Conservation (phyloP, 176 grass and related monocot genomes). For the Saccharum spontaneum region DNA sequence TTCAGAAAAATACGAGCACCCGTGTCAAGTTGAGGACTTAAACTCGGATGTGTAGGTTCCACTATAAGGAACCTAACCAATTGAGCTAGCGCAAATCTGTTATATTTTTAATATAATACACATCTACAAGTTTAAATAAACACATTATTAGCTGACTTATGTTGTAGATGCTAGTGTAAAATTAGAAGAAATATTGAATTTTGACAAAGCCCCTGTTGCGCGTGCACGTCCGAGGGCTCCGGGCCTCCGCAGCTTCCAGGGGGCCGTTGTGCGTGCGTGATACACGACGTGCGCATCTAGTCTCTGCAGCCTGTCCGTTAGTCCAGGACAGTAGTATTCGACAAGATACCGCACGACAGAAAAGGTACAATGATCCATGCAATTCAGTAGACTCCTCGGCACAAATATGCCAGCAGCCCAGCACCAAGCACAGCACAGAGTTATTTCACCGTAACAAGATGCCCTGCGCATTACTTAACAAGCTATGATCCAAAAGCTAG, state of each 20-base stretch:
- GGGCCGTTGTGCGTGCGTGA: not conserved
- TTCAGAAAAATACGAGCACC: no score
- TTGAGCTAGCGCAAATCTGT: no score
- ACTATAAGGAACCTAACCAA: no score
- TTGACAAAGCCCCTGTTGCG: not conserved
- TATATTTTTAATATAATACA: no score
- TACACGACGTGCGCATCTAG: not conserved
- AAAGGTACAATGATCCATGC: not conserved
- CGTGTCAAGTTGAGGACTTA: no score
- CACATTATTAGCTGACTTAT: no score
- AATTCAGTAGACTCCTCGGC: not conserved
- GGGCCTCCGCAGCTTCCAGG: no score
- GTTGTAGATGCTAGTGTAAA: no score
- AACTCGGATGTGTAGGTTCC: no score
- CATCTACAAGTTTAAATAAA: no score
- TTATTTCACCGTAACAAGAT: not conserved
- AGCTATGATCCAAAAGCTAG: not conserved
- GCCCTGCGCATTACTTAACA: not conserved
- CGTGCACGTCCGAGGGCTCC: not conserved
- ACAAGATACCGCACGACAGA: not conserved
- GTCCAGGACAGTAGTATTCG: no score
- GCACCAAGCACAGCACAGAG: not conserved
- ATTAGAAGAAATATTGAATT: no score
- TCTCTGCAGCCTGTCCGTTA: not conserved
- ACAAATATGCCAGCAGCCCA: not conserved